phyloP scores from a whole-genome alignment of 164 flowering plant genomes.

The Euptelea pleiosperma region DNA sequence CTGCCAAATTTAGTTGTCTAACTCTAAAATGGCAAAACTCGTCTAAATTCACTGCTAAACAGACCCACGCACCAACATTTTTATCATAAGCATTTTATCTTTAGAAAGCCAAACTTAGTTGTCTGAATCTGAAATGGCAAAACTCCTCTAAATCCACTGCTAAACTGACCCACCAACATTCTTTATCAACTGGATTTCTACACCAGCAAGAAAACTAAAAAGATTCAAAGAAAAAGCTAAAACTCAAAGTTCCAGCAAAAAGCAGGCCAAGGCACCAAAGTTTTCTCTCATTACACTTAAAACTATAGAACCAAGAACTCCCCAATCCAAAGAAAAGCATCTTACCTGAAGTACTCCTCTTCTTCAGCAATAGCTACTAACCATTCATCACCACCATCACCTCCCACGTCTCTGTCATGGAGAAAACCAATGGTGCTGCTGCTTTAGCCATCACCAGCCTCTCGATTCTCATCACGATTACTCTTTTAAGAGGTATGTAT shows the following conservation, averaged over 20 bases:
- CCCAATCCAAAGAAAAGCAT: slow-evolving; percentile 24
- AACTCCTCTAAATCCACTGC: not conserved
- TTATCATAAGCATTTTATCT: no score
- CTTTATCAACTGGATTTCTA: no score
- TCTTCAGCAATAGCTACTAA: not conserved
- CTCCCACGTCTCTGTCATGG: not conserved
- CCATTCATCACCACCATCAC: not conserved
- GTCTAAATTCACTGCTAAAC: no score
- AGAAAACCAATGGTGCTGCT: not conserved
- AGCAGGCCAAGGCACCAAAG: slow-evolving; percentile 6
- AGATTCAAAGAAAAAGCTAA: slow-evolving; percentile 9
- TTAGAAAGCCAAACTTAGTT: not conserved
- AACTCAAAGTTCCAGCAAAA: slow-evolving; percentile 2
- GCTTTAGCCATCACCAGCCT: not conserved
- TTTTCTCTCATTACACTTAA: slow-evolving; percentile 11
- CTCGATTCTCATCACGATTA: not conserved
- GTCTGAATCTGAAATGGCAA: not conserved
- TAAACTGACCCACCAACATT: no score
- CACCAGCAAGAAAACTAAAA: not conserved
- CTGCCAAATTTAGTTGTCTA: not conserved
- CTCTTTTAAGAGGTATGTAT: slow-evolving; percentile 5
- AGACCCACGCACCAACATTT: no score
- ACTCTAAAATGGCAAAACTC: not conserved
- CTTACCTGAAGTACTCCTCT: not conserved
- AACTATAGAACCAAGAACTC: slow-evolving; percentile 9